Evolutionary conservation across 805 yeast species (phyloP).

Genomic region (Nakazawaea pomicola): DNA sequence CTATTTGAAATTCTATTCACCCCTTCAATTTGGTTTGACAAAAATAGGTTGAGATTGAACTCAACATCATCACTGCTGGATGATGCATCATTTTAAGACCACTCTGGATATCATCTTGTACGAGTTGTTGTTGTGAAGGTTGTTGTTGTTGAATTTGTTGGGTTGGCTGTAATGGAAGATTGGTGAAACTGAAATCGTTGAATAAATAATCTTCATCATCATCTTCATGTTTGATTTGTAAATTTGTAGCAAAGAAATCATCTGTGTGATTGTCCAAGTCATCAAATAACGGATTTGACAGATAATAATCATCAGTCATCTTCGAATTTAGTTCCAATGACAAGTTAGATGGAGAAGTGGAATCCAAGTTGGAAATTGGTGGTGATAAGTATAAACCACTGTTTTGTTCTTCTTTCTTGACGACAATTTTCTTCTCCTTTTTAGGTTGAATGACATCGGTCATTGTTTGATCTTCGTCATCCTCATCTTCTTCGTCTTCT

Average conservation of each 20-base stretch:
- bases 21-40: no score
- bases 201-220: slow-evolving; percentile 14
- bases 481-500: slow-evolving; percentile 12
- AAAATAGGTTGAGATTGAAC: not conserved
- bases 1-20: no score
- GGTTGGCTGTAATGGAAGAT: no score
- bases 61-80: slow-evolving; percentile 32
- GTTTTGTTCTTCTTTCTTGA: not conserved
- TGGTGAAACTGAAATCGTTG: slow-evolving; percentile 14
- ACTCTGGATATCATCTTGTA: slow-evolving; percentile 19
- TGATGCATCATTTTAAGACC: slow-evolving; percentile 34
- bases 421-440: not conserved
- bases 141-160: no score
- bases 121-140: slow-evolving; percentile 11
- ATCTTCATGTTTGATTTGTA: slow-evolving; percentile 23
- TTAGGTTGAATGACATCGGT: slow-evolving; percentile 14
- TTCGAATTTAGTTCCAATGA: slow-evolving; percentile 19
- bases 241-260: slow-evolving; percentile 16
- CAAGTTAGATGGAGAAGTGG: slow-evolving; percentile 26
- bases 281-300: slow-evolving; percentile 6
- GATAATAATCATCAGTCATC: slow-evolving; percentile 19
- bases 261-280: slow-evolving; percentile 11
- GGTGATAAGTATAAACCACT: slow-evolving; percentile 9
- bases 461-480: slow-evolving; percentile 9
- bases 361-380: slow-evolving; percentile 23